Evolutionary conservation across 2,329 filamentous ascomycete species (phyloP), one percentile per base, ranked within the genome.

Genomic region (Paraphoma chrysanthemicola): DNA sequence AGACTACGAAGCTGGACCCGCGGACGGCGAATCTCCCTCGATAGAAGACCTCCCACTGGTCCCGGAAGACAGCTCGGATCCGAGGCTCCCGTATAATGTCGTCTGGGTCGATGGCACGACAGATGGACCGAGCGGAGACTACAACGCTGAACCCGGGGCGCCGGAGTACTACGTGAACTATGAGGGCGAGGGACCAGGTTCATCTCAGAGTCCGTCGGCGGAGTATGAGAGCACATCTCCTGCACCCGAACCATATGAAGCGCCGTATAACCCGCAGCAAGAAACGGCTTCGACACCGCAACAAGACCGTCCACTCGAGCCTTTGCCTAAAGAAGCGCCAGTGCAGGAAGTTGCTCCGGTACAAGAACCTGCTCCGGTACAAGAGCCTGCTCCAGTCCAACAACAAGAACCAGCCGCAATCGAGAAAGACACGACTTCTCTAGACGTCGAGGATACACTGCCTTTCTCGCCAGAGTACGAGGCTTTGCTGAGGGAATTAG

Each of bases 91-190:
- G 4, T 66, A 62, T 41, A 47, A 54, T 16, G 54, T 59, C 4
- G 61, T 64, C n/a, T 66, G 48, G 48, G 60, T 66, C 4, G 63
- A 63, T 9, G 63, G 63, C 28, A 62, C 53, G 4, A 6, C 54
- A 1, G 41, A 60, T 4, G 62, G 62, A 3, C 54, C 59, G 2
- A 48, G 29, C 5, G 41, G 48, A 14, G 51, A 57, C 8, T 31
- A 50, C 17, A 29, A 23, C 4, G 44, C 33, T 4, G 29, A 46
- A 9, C 56, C 63, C 2, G 60, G 56, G 3, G 49, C 60, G 11
- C 63, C 63, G 0, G 33, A 54, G 1, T 56, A 58, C 29, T 61
- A 56, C 28, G 33, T 44, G 12, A 17, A 43, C 17, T 41, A 44
- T 6, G 23, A 23, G 23, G 30, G 16, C 47, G 16, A 38, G 28